Base-by-base conservation (phyloP, 108 stramenopile genomes). In the Thalassiosira profunda region DNA sequence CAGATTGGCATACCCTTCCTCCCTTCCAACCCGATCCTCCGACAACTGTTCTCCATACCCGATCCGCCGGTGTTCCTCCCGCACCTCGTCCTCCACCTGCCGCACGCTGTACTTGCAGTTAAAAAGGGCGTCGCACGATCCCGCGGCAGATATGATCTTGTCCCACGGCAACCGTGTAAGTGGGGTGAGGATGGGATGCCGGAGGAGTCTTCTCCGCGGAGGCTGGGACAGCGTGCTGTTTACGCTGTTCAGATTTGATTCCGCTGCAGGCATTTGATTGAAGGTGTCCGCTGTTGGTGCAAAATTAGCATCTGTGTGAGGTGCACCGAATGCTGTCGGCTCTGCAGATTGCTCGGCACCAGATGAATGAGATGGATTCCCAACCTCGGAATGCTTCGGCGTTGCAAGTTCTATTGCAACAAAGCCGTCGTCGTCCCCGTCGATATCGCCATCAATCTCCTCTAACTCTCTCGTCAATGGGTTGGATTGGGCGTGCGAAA, bases 1-100 rank as follows among this genome's bases (percentile, higher is more conserved):
- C 17, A 43, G 18, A 25, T 61, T 61, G 5, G 30, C 25, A 25
- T 43, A 61, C 3, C 45, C 44, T 23, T 48, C 46, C 33, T 63
- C 62, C 33, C 25, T 31, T 10, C 62, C 26, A 35, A 15, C 64
- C 23, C 45, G 30, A n/a, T 2, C 11, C 21, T 53, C 30, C n/a
- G n/a, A 28, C 5, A 20, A 30, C n/a, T 8, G 40, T 41, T 43
- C 49, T n/a, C 41, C 35, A 41, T 35, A 54, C 5, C 29, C 24
- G 17, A 62, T 44, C 4, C 29, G 56, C 21, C 35, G 56, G 26
- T 62, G 56, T 24, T 76, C 76, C 34, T 70, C 68, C 11, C 76
- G 61, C 14, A 78, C 76, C 57, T 78, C 76, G 45, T 78, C 76
- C 48, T 78, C 76, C n/a, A 78, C 76, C 60, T 78, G 76, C 42